phyloP scores from a whole-genome alignment of 2,329 filamentous ascomycete species.

The Alternaria dauci region DNA sequence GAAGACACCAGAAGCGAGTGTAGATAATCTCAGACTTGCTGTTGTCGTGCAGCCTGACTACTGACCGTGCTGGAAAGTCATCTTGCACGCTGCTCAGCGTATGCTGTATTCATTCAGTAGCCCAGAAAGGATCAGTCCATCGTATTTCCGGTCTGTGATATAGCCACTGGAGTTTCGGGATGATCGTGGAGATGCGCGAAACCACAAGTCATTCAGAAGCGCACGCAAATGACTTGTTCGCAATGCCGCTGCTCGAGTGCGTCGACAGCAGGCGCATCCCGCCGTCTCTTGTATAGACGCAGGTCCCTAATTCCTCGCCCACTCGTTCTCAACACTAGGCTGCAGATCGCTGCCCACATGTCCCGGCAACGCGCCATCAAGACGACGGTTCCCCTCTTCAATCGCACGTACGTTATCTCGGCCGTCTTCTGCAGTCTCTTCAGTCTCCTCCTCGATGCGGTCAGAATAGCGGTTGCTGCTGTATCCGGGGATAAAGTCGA shows the following conservation, averaged over 20 bases:
- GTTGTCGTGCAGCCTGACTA: not conserved
- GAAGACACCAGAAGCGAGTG: not conserved
- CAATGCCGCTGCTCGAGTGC: not conserved
- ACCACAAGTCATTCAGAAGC: not conserved
- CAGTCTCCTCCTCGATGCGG: conserved; percentile 40
- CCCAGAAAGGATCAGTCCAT: not conserved
- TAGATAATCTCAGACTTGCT: not conserved
- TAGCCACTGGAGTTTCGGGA: no score
- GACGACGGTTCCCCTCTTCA: conserved; percentile 28
- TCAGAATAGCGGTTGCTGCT: conserved; percentile 39
- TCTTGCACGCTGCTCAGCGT: not conserved
- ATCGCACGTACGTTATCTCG: conserved; percentile 27
- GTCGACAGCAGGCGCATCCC: not conserved
- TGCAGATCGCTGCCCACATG: conserved; percentile 27
- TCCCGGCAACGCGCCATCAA: conserved; percentile 28
- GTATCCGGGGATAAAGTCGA: conserved; percentile 42
- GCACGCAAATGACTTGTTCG: no score
- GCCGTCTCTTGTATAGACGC: accelerated
- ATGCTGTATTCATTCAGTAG: not conserved
- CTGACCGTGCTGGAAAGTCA: not conserved
- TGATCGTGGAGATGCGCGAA: no score
- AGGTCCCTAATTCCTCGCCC: conserved; percentile 24
- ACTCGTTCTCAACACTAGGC: conserved; percentile 38
- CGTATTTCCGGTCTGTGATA: not conserved
- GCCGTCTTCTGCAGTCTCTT: conserved; percentile 33